phyloP scores from a whole-genome alignment of 75 land plant genomes.

The Ceratopteris richardii region DNA sequence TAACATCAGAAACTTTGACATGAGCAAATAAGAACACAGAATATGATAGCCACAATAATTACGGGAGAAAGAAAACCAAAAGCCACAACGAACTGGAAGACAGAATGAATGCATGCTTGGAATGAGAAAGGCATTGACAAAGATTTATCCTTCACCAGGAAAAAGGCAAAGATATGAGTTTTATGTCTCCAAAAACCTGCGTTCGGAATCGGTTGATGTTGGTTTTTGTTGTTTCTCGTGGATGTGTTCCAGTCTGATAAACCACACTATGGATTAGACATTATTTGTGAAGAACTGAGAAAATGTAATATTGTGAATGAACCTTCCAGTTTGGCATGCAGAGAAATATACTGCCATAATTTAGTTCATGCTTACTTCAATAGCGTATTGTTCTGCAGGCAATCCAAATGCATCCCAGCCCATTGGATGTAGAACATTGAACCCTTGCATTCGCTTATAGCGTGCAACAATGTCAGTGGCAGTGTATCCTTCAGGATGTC shows the following conservation, averaged over 20 bases:
- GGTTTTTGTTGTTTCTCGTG: slow-evolving; percentile 60
- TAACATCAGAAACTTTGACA: no score
- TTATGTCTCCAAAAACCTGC: slow-evolving; percentile 42
- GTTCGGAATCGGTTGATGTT: slow-evolving; percentile 79
- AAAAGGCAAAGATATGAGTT: background rate
- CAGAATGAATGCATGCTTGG: background rate
- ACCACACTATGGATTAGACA: background rate
- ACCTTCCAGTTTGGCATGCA: no score
- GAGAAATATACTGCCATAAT: no score
- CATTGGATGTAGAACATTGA: slow-evolving; percentile 96
- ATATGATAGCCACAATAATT: no score
- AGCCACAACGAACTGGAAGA: no score
- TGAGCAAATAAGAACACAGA: no score
- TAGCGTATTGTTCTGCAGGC: slow-evolving; percentile 97
- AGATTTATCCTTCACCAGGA: slow-evolving; percentile 1
- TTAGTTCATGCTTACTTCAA: slow-evolving; percentile 42
- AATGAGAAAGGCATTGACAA: background rate
- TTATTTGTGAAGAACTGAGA: no score
- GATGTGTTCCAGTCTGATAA: slow-evolving; percentile 89
- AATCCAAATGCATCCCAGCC: slow-evolving; percentile 99
- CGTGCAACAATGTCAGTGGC: slow-evolving; percentile 89
- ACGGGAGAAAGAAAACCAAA: no score
- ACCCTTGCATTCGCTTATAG: slow-evolving; percentile 87
- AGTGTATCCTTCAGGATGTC: slow-evolving; percentile 97
- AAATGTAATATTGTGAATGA: no score